phyloP scores from a whole-genome alignment of 1,284 basidiomycete genomes.

The Apiotrichum siamense region DNA sequence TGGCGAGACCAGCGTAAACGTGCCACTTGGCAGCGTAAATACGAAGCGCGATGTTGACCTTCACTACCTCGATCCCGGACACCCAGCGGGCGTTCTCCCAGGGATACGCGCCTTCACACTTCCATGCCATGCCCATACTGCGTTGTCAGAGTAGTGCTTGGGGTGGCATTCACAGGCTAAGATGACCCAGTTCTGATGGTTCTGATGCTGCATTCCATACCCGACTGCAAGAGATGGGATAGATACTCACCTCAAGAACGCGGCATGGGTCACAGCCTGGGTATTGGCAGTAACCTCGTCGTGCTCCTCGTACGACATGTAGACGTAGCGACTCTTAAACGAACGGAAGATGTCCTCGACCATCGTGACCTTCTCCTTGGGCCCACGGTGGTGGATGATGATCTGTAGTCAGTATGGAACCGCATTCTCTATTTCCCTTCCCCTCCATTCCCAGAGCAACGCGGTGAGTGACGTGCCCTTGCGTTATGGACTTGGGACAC shows the following conservation, averaged over 20 bases:
- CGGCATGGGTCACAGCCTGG: slow-evolving; percentile 95
- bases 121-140: slow-evolving; percentile 98
- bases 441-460: too few species aligned
- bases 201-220: not conserved
- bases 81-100: slow-evolving; percentile 93
- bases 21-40: slow-evolving; percentile 99
- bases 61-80: slow-evolving; percentile 97
- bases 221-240: not conserved
- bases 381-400: slow-evolving; percentile 79
- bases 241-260: slow-evolving; percentile 75
- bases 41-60: slow-evolving; percentile 93
- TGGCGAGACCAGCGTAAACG: slow-evolving; percentile 95
- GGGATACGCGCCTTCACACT: slow-evolving; percentile 69
- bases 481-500: too few species aligned
- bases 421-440: not conserved
- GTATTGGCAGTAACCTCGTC: slow-evolving; percentile 96
- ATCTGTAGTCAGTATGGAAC: slow-evolving; percentile 53
- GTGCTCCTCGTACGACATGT: slow-evolving; percentile 92
- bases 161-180: too few species aligned
- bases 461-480: too few species aligned
- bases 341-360: slow-evolving; percentile 79
- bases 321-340: slow-evolving; percentile 82
- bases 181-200: not conserved
- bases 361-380: slow-evolving; percentile 64
- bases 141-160: slow-evolving; percentile 4